A percentile compares a stretch with the other conserved stretches of the same genome.
Conservation (phyloP, 345 rosid species). For the Eucalyptus tenuipes region DNA sequence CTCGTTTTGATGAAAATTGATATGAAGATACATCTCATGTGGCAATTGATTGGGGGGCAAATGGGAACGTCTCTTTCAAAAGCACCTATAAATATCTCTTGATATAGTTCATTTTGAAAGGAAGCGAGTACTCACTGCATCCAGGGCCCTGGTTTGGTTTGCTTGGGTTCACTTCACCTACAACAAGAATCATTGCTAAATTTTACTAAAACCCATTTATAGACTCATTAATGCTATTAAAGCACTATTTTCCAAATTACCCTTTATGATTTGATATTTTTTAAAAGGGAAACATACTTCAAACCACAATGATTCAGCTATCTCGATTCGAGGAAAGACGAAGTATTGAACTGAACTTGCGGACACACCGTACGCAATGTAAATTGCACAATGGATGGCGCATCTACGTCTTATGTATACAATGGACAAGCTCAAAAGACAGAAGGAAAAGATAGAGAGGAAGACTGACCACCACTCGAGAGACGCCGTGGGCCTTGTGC, state of each 20-base stretch:
- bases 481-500: not conserved
- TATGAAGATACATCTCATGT: not conserved
- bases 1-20: not conserved
- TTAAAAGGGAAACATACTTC: not conserved
- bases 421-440: not conserved
- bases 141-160: not conserved
- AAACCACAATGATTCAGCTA: not conserved
- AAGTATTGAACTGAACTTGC: not conserved
- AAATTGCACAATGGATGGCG: not conserved
- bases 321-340: not conserved
- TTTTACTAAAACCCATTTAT: accelerated
- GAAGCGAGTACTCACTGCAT: not conserved
- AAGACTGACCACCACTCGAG: not conserved
- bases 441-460: not conserved
- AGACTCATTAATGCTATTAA: not conserved
- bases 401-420: not conserved
- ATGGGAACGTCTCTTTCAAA: not conserved
- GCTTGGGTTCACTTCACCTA: not conserved
- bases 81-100: not conserved
- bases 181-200: not conserved
- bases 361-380: not conserved
- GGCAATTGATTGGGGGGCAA: not conserved
- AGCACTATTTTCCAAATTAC: not conserved
- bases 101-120: not conserved
- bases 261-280: not conserved